phyloP scores from a whole-genome alignment of 805 yeast species.

The Cyberlindnera xishuangbannaensis region DNA sequence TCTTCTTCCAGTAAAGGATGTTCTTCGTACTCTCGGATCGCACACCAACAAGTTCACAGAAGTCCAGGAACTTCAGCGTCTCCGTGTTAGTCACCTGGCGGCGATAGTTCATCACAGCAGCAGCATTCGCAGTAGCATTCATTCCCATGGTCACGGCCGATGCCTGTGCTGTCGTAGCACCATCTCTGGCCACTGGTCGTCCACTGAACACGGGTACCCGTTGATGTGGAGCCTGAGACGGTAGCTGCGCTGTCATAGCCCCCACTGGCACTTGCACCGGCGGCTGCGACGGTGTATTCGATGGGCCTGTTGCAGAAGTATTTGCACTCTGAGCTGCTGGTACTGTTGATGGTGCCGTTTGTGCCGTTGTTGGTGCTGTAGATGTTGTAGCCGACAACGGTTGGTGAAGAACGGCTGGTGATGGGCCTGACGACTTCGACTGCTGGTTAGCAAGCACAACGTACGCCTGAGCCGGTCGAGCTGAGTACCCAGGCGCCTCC shows the following conservation, averaged over 20 bases:
- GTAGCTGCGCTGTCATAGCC: no score
- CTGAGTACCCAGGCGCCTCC: no score
- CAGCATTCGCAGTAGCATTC: constrained; percentile 4
- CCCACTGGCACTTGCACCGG: no score
- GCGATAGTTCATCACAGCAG: constrained; percentile 24
- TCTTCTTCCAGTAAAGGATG: constrained; percentile 44
- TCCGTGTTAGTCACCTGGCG: constrained; percentile 44
- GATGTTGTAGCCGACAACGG: constrained; percentile 7
- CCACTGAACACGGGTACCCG: background rate
- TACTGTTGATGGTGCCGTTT: no score
- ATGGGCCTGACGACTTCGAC: no score
- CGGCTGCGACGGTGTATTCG: no score
- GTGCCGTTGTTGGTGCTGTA: constrained; percentile 7
- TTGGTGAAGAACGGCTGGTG: no score
- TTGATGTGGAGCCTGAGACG: no score
- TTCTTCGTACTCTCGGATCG: constrained; percentile 38
- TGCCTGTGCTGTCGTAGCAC: background rate
- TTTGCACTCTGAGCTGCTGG: no score
- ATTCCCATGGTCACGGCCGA: background rate
- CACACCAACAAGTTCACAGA: constrained; percentile 40
- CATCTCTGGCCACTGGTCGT: constrained; percentile 1
- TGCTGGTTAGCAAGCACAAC: no score
- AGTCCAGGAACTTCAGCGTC: constrained; percentile 42
- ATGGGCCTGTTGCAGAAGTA: no score
- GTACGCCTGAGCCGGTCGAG: no score